These are phyloP conservation scores for Nakaseomyces uthaithaninus DNA, from an alignment of 1,139 yeast genomes.

Conservation along the genomic window DNA sequence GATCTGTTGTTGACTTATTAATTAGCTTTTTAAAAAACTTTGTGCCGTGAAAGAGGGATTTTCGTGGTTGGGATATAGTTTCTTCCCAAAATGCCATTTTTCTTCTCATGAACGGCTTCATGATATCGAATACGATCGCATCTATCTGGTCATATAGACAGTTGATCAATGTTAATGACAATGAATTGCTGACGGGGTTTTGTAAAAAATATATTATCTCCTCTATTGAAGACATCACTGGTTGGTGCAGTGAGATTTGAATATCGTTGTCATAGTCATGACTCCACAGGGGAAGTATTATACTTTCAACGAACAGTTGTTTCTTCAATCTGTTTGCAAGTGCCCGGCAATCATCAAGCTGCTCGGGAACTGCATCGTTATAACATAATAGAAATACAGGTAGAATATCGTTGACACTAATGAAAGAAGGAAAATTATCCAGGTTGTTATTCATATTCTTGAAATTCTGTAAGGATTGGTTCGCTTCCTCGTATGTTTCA, in stretches of 20 bases:
- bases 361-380: slow-evolving; percentile 24
- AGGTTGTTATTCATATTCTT: slow-evolving; percentile 33
- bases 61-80: slow-evolving; percentile 61
- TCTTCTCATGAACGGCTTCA: slow-evolving; percentile 31
- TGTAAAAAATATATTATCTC: slow-evolving; percentile 73
- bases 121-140: slow-evolving; percentile 21
- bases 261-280: slow-evolving; percentile 15
- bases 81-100: slow-evolving; percentile 84
- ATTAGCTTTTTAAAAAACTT: slow-evolving; percentile 28
- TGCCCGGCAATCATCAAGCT: slow-evolving; percentile 26
- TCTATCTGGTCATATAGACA: slow-evolving; percentile 25
- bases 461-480: slow-evolving; percentile 44
- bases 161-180: slow-evolving; percentile 21
- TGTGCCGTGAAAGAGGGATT: slow-evolving; percentile 35
- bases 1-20: slow-evolving; percentile 29
- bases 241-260: slow-evolving; percentile 31
- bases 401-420: slow-evolving; percentile 51
- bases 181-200: slow-evolving; percentile 30
- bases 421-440: slow-evolving; percentile 45
- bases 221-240: slow-evolving; percentile 44
- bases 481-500: slow-evolving; percentile 42
- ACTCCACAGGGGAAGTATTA: slow-evolving; percentile 30
- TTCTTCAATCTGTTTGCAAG: slow-evolving; percentile 33
- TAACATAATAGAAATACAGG: slow-evolving; percentile 36
- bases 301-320: slow-evolving; percentile 33